Conservation (phyloP, 352 stramenopile species). For the Phytophthora macrochlamydospora region DNA sequence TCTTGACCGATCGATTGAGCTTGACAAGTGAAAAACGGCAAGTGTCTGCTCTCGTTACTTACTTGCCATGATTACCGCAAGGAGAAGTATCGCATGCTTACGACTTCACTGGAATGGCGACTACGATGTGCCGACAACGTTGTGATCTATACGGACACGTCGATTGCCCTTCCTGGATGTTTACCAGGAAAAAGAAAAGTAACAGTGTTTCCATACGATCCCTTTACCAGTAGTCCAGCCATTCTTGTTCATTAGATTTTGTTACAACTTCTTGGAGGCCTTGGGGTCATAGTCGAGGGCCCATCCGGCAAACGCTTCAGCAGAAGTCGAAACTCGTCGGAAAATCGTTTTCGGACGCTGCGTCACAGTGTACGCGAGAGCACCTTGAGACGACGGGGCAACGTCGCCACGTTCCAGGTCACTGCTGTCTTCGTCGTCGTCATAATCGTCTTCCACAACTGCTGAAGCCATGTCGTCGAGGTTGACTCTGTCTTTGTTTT, state of each 20-base stretch:
- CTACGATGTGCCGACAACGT: too few species aligned
- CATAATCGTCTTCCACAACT: conserved; percentile 27
- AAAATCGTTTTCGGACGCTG: conserved; percentile 32
- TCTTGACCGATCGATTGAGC: too few species aligned
- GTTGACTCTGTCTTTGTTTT: conserved; percentile 18
- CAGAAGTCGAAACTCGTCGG: conserved; percentile 29
- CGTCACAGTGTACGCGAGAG: conserved; percentile 30
- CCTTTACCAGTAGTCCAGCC: too few species aligned
- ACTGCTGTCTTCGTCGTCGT: conserved; percentile 27
- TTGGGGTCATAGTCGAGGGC: conserved; percentile 38
- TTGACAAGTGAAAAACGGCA: too few species aligned
- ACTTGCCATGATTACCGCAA: too few species aligned
- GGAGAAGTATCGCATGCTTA: too few species aligned
- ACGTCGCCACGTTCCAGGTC: conserved; percentile 12
- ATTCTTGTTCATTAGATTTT: neutral
- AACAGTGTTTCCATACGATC: too few species aligned
- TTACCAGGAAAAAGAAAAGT: too few species aligned
- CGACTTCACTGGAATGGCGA: too few species aligned
- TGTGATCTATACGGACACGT: too few species aligned
- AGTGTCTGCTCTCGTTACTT: too few species aligned
- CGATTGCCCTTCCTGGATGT: too few species aligned
- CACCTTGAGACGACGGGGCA: conserved; percentile 16
- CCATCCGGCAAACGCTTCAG: conserved; percentile 32
- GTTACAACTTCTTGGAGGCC: neutral
- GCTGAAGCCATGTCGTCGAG: conserved; percentile 17